These are phyloP conservation scores for Nephelium lappaceum DNA, from an alignment of 345 rosid species.

Conservation along the genomic window DNA sequence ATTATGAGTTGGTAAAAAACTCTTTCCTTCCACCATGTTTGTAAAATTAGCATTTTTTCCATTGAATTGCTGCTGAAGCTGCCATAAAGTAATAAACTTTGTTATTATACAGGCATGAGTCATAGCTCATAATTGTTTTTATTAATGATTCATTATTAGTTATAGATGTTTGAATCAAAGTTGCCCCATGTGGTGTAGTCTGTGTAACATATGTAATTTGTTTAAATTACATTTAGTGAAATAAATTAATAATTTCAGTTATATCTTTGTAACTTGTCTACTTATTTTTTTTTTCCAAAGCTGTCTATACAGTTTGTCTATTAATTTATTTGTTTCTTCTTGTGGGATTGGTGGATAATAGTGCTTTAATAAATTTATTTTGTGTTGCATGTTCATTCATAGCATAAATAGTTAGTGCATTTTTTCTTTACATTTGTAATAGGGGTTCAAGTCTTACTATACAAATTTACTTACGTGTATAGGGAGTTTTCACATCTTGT, in stretches of 20 bases:
- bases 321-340: too few relatives aligned
- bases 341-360: too few relatives aligned
- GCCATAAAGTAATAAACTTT: background rate
- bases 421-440: too few relatives aligned
- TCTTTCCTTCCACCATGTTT: background rate
- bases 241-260: background rate
- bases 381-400: too few relatives aligned
- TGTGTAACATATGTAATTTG: background rate
- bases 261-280: background rate
- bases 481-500: too few relatives aligned
- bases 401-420: too few relatives aligned
- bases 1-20: background rate
- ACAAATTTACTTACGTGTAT: too few relatives aligned
- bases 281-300: too few relatives aligned
- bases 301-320: too few relatives aligned
- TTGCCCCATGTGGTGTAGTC: background rate
- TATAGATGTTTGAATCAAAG: background rate
- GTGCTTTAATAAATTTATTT: too few relatives aligned
- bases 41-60: background rate
- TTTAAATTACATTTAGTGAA: background rate
- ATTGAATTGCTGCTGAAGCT: background rate
- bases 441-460: too few relatives aligned
- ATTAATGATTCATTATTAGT: background rate
- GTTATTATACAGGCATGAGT: background rate
- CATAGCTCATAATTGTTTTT: background rate